Evolutionary conservation across 129 eudicot genomes (phyloP).

Genomic region (Centrapalus pauciflorus): DNA sequence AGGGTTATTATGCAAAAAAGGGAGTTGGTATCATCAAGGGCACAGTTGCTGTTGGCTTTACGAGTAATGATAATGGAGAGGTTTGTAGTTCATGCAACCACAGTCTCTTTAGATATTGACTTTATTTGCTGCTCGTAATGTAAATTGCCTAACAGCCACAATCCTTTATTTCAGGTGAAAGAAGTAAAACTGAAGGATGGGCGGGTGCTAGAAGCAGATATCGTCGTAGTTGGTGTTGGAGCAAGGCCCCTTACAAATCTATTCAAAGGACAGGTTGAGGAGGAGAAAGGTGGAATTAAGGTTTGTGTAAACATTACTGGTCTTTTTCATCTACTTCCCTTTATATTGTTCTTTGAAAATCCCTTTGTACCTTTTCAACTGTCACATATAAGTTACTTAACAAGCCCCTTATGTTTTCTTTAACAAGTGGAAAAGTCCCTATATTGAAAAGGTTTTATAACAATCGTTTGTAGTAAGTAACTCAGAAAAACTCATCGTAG

Average conservation of each 20-base stretch:
- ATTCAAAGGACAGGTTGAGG: constrained; percentile 93
- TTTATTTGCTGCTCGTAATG: not conserved
- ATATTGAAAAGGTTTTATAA: no score
- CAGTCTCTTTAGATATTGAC: not conserved
- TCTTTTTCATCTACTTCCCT: not conserved
- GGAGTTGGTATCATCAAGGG: constrained; percentile 83
- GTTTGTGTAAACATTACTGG: constrained; percentile 27
- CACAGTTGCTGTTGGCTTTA: constrained; percentile 94
- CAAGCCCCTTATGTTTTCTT: no score
- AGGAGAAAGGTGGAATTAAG: constrained; percentile 99
- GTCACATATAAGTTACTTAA: no score
- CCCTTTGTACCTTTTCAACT: no score
- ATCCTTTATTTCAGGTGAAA: constrained; percentile 49
- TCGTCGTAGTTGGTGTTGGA: constrained; percentile 97
- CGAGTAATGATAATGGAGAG: constrained; percentile 56
- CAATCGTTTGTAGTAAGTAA: no score
- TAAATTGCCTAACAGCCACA: not conserved
- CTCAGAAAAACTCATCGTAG: no score
- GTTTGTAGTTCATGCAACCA: constrained; percentile 33
- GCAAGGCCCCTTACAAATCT: constrained; percentile 80
- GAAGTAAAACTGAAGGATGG: constrained; percentile 92
- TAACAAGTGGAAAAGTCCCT: no score
- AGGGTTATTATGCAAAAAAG: constrained; percentile 76
- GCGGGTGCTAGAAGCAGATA: constrained; percentile 89
- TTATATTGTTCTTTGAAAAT: no score